A percentile compares a stretch with the other conserved stretches of the same genome.
phyloP scores from a whole-genome alignment of 2,329 filamentous ascomycete species.

The Paecilomyces niveus region DNA sequence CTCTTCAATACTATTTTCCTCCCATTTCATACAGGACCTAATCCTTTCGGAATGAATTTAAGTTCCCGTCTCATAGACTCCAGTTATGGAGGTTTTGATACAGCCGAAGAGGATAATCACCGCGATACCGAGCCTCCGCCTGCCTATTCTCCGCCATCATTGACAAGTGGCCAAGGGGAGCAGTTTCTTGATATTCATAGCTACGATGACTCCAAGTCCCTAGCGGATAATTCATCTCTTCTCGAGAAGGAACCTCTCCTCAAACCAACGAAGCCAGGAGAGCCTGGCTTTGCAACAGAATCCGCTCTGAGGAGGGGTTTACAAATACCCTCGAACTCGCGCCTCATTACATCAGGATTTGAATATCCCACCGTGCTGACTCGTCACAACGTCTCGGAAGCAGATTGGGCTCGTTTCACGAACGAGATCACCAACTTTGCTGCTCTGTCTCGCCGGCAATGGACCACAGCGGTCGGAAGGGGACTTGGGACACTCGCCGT shows the following conservation, averaged over 20 bases:
- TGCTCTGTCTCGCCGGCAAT: conserved; percentile 20
- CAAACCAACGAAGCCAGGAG: conserved; percentile 7
- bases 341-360: conserved; percentile 21
- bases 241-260: conserved; percentile 8
- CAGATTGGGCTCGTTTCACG: conserved; percentile 21
- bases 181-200: background rate
- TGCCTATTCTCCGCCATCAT: background rate
- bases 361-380: conserved; percentile 19
- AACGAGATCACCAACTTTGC: conserved; percentile 19
- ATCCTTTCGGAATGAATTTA: background rate
- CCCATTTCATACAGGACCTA: too few species aligned
- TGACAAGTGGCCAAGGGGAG: background rate
- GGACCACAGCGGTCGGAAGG: conserved; percentile 20
- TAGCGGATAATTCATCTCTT: background rate
- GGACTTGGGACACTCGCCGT: conserved; percentile 22
- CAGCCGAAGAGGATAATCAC: background rate
- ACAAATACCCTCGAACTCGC: conserved; percentile 21
- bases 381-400: conserved; percentile 12
- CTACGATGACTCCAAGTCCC: background rate
- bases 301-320: conserved; percentile 16
- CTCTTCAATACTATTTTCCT: too few species aligned
- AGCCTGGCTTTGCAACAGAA: conserved; percentile 13
- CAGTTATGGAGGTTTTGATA: too few species aligned
- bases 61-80: background rate
- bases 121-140: background rate